Evolutionary conservation across 179 eudicot genomes (phyloP).

Genomic region (Patellifolia procumbens): DNA sequence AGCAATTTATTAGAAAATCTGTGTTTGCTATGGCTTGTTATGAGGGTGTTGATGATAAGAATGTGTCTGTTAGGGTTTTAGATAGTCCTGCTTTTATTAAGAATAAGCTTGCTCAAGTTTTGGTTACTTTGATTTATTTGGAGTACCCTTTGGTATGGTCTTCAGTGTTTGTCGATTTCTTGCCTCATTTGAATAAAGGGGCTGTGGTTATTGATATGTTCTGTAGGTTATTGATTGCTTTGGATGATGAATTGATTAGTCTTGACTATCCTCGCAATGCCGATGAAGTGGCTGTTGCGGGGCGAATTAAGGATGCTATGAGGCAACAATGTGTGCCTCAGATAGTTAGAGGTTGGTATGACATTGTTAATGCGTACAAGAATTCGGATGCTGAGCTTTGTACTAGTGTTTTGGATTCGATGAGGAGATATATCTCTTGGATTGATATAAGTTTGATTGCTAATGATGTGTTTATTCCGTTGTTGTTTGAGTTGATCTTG

Average conservation of each 20-base stretch:
- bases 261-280: conserved; percentile 71
- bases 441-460: conserved; percentile 84
- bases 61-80: conserved; percentile 60
- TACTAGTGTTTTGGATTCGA: conserved; percentile 64
- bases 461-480: conserved; percentile 62
- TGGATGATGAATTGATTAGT: conserved; percentile 94
- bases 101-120: conserved; percentile 94
- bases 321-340: conserved; percentile 89
- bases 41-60: conserved; percentile 48
- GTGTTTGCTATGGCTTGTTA: conserved; percentile 74
- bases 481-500: conserved; percentile 80
- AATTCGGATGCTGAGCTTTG: conserved; percentile 75
- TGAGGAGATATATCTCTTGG: conserved; percentile 92
- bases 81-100: conserved; percentile 76
- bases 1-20: conserved; percentile 63
- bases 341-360: conserved; percentile 79
- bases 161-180: conserved; percentile 70
- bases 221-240: conserved; percentile 79
- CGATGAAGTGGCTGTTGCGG: conserved; percentile 64
- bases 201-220: conserved; percentile 88
- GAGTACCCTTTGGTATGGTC: conserved; percentile 89
- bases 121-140: conserved; percentile 69
- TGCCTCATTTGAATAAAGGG: conserved; percentile 65
- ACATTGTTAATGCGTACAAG: conserved; percentile 64
- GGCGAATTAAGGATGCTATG: conserved; percentile 87